Evolutionary conservation across 2,329 filamentous ascomycete genomes (phyloP).

Genomic region (Atkinsonella hypoxylon): DNA sequence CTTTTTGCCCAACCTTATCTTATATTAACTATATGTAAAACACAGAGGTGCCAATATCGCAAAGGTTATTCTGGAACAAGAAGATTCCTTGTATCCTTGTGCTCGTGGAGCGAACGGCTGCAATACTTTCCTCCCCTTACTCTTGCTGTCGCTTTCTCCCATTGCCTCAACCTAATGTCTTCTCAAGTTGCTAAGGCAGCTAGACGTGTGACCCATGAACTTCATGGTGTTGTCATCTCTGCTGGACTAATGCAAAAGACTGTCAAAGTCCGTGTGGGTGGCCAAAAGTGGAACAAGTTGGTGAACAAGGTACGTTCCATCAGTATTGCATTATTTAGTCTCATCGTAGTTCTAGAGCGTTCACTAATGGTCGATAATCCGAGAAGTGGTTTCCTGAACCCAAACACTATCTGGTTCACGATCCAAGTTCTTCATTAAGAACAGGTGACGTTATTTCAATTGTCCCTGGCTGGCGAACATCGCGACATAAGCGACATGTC

Average conservation of each 20-base stretch:
- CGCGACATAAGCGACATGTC: slow-evolving; percentile 58
- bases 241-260: slow-evolving; percentile 68
- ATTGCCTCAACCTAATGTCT: slow-evolving; percentile 22
- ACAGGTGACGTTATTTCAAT: slow-evolving; percentile 68
- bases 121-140: not conserved
- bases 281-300: slow-evolving; percentile 58
- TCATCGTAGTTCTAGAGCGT: not conserved
- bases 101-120: not conserved
- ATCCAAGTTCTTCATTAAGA: slow-evolving; percentile 61
- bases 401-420: slow-evolving; percentile 60
- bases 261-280: slow-evolving; percentile 64
- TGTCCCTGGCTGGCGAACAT: slow-evolving; percentile 50
- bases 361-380: not conserved
- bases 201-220: slow-evolving; percentile 34
- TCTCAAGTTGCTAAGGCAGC: slow-evolving; percentile 29
- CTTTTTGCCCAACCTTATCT: too few relatives aligned
- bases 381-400: slow-evolving; percentile 47
- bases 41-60: too few relatives aligned
- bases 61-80: too few relatives aligned
- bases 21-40: too few relatives aligned
- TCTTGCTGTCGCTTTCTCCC: not conserved
- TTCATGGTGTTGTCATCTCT: slow-evolving; percentile 62
- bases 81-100: not conserved
- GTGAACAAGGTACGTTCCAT: slow-evolving; percentile 53
- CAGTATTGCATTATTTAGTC: not conserved